Conservation (phyloP, 148 eudicot genomes). For the Camellia lanceoleosa region DNA sequence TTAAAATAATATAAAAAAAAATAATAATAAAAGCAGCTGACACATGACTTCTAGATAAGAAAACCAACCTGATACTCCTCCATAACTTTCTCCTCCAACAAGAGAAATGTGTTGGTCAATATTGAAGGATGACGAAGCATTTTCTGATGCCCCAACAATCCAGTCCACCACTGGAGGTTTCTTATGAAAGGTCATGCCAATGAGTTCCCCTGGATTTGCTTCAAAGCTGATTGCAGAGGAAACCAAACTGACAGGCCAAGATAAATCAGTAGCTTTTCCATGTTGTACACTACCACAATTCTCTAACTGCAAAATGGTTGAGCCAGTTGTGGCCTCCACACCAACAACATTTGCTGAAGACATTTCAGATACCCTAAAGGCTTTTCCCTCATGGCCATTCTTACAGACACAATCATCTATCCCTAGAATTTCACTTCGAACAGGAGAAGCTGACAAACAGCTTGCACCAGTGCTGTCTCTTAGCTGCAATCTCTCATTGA, state of each 20-base stretch:
- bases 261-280: neutral
- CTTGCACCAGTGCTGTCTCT: slow-evolving; percentile 12
- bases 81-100: slow-evolving; percentile 25
- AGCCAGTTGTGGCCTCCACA: slow-evolving; percentile 18
- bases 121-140: slow-evolving; percentile 11
- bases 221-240: slow-evolving; percentile 19
- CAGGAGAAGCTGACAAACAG: slow-evolving; percentile 9
- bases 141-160: slow-evolving; percentile 27
- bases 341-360: slow-evolving; percentile 19
- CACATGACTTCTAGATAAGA: neutral
- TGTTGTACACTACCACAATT: slow-evolving; percentile 18
- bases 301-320: slow-evolving; percentile 18
- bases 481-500: slow-evolving; percentile 18
- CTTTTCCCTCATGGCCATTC: slow-evolving; percentile 14
- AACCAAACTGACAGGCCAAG: slow-evolving; percentile 12
- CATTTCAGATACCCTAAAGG: slow-evolving; percentile 16
- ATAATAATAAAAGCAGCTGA: neutral
- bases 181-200: slow-evolving; percentile 49
- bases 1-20: neutral
- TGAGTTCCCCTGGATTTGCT: slow-evolving; percentile 23
- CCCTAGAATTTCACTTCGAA: slow-evolving; percentile 16
- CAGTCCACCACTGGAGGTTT: slow-evolving; percentile 48
- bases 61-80: slow-evolving; percentile 36
- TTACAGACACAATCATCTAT: slow-evolving; percentile 23
- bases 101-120: slow-evolving; percentile 3